A percentile compares a stretch with the other conserved stretches of the same genome.
Evolutionary conservation across 768 basidiomycete species (phyloP).

Genomic region (Phlebiopsis gigantea): DNA sequence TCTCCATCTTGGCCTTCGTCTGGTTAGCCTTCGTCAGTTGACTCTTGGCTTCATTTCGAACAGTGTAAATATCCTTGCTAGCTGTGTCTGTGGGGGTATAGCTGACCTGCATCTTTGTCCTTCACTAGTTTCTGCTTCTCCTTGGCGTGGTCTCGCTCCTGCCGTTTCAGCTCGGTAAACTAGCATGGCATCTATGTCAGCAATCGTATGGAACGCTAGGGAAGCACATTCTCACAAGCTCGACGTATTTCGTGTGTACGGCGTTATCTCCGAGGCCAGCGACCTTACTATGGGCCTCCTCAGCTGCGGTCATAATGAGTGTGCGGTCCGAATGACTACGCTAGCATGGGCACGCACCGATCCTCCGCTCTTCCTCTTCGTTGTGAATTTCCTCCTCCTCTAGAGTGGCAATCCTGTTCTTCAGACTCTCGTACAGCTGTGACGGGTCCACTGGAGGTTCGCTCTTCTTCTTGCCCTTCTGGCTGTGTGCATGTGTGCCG

Average conservation of each 20-base stretch:
- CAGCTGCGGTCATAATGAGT: constrained; percentile 42
- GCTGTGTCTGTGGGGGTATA: constrained; percentile 11
- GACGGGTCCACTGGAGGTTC: constrained; percentile 75
- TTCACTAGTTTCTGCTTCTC: constrained; percentile 89
- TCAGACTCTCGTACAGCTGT: constrained; percentile 83
- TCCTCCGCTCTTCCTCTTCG: constrained; percentile 80
- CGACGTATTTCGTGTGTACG: constrained; percentile 82
- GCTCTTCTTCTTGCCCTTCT: constrained; percentile 53
- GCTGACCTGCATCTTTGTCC: constrained; percentile 82
- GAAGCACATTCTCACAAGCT: constrained; percentile 53
- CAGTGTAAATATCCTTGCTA: constrained; percentile 15
- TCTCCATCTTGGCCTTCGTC: constrained; percentile 87
- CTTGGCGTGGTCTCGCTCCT: constrained; percentile 86
- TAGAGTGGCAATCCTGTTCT: constrained; percentile 82
- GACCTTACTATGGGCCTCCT: constrained; percentile 84
- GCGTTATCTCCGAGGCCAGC: constrained; percentile 79
- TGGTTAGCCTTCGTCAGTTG: constrained; percentile 86
- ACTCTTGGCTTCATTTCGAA: constrained; percentile 56
- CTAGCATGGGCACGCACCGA: constrained; percentile 39
- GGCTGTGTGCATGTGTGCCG: constrained; percentile 19
- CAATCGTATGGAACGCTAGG: neutral
- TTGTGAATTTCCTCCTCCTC: constrained; percentile 85
- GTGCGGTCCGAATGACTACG: neutral
- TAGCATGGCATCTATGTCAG: constrained; percentile 24
- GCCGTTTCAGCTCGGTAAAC: constrained; percentile 85